A percentile compares a stretch with the other conserved stretches of the same genome.
These are phyloP conservation scores for Carex arenaria DNA, from an alignment of 202 grass and related monocot genomes.

Conservation along the genomic window DNA sequence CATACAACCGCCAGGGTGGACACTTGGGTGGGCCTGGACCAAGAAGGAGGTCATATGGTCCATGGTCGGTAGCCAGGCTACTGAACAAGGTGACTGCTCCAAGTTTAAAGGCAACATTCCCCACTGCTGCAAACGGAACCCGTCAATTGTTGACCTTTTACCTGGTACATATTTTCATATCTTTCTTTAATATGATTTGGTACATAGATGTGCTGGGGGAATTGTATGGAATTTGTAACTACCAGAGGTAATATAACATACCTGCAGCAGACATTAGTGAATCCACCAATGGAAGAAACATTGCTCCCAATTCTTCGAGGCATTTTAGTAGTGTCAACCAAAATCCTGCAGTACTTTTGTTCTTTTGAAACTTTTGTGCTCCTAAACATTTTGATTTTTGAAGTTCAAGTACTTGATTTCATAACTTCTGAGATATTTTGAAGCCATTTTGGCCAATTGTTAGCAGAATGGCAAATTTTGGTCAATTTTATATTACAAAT, in stretches of 20 bases:
- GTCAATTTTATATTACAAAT: neutral
- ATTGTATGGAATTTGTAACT: neutral
- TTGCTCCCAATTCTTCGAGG: neutral
- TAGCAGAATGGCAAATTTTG: neutral
- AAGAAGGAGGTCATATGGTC: conserved; percentile 91
- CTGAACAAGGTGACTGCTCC: conserved; percentile 94
- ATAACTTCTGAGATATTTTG: neutral
- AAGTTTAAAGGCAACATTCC: conserved; percentile 61
- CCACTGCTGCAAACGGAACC: conserved; percentile 71
- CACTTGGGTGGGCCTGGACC: conserved; percentile 70
- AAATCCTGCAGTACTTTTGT: neutral
- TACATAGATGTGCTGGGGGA: neutral
- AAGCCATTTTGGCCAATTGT: neutral
- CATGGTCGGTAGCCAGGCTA: conserved; percentile 64
- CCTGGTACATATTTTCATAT: conserved; percentile 30
- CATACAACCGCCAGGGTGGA: conserved; percentile 81
- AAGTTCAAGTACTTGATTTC: neutral
- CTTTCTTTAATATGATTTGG: neutral
- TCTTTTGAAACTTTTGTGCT: neutral
- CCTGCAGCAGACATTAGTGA: neutral
- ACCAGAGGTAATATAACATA: neutral
- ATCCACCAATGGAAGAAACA: neutral
- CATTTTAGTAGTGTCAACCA: neutral
- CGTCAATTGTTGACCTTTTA: conserved; percentile 72
- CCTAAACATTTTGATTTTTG: neutral